phyloP scores from a whole-genome alignment of 2,329 filamentous ascomycete genomes.

The Aspergillus sergii region DNA sequence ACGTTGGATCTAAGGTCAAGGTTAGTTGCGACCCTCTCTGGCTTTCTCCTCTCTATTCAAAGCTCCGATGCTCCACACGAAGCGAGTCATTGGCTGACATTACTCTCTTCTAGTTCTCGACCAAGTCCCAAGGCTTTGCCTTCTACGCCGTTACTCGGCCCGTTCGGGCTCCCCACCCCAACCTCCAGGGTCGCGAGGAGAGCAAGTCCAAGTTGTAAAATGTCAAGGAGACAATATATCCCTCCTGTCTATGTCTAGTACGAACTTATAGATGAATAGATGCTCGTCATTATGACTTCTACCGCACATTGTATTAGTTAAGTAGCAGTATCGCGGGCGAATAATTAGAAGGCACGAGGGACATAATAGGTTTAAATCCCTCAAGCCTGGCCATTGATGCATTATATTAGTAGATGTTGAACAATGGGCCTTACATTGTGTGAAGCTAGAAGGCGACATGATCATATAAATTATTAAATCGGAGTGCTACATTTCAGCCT shows the following conservation, averaged over 20 bases:
- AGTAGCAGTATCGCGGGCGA: too few relatives aligned
- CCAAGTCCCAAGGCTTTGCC: neutral
- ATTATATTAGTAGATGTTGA: too few relatives aligned
- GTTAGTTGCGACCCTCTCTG: neutral
- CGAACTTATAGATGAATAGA: neutral
- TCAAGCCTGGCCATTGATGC: too few relatives aligned
- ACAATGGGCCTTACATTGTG: too few relatives aligned
- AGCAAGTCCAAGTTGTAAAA: neutral
- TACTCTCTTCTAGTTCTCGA: neutral
- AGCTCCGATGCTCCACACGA: too few relatives aligned
- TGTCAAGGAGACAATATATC: neutral
- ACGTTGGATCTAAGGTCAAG: conserved; percentile 1
- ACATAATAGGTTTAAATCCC: accelerated
- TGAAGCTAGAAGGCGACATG: too few relatives aligned
- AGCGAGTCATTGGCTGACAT: neutral
- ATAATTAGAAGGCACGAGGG: too few relatives aligned
- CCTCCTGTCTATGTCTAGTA: neutral
- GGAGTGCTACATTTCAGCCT: too few relatives aligned
- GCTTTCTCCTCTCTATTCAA: neutral
- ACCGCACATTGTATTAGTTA: neutral
- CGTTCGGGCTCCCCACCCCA: neutral
- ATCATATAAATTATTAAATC: too few relatives aligned
- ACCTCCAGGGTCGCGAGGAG: neutral
- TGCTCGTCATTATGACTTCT: neutral
- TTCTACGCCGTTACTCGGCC: neutral